Conservation (phyloP, 805 yeast species). For the Saccharomycopsis schoenii region DNA sequence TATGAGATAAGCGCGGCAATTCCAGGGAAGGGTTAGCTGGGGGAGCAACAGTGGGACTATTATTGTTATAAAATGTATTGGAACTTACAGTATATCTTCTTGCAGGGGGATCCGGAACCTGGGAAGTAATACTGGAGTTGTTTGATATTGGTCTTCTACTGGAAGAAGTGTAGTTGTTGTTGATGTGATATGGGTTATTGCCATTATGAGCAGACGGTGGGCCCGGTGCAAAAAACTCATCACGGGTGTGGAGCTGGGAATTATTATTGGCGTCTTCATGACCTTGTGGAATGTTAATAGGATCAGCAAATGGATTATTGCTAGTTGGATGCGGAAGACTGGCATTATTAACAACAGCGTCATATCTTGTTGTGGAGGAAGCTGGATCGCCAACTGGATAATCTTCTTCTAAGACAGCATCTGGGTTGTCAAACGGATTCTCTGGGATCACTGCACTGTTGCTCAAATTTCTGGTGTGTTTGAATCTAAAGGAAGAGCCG, state of each 20-base stretch:
- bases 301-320: not conserved
- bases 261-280: not conserved
- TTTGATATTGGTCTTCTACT: not conserved
- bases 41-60: not conserved
- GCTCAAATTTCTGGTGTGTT: not conserved
- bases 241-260: not conserved
- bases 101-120: not conserved
- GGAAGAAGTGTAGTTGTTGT: not conserved
- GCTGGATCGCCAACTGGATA: not conserved
- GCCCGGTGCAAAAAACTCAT: not conserved
- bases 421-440: not conserved
- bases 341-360: too few species aligned
- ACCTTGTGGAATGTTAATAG: not conserved
- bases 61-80: not conserved
- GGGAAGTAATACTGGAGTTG: not conserved
- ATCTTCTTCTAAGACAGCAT: not conserved
- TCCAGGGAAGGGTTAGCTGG: not conserved
- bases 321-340: not conserved
- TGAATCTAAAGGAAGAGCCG: not conserved
- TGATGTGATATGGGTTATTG: not conserved
- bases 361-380: not conserved
- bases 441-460: not conserved
- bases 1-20: conserved; percentile 6
- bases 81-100: not conserved
- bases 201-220: not conserved